These are phyloP conservation scores for Tulasnella sp. DNA, from an alignment of 768 basidiomycete species.

Conservation along the genomic window DNA sequence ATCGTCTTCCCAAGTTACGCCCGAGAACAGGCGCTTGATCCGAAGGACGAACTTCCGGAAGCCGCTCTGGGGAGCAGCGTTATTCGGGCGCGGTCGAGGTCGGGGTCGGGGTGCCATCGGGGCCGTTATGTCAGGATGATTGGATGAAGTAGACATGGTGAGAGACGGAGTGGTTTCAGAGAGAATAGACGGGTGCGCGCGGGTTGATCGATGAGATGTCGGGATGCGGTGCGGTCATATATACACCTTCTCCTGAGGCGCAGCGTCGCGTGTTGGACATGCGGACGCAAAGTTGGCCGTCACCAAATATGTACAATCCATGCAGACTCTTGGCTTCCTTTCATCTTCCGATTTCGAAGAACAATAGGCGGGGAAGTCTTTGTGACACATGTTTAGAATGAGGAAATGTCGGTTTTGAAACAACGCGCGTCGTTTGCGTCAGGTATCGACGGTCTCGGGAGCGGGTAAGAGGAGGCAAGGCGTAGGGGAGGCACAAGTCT, in stretches of 20 bases:
- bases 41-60: neutral
- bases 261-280: neutral
- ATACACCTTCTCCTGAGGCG: neutral
- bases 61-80: neutral
- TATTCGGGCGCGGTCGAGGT: neutral
- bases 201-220: neutral
- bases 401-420: too few relatives aligned
- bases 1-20: neutral
- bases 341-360: neutral
- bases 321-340: neutral
- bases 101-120: neutral
- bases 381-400: neutral
- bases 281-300: neutral
- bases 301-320: neutral
- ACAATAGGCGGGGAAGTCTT: neutral
- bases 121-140: too few relatives aligned
- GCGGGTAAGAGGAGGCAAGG: too few relatives aligned
- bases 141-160: neutral
- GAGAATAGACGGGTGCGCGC: neutral
- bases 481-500: too few relatives aligned
- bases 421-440: too few relatives aligned
- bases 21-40: neutral
- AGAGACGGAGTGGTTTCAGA: neutral
- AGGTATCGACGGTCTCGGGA: too few relatives aligned
- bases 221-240: neutral